These are phyloP conservation scores for Acanthamoeba lenticulata DNA, from an alignment of 208 protist species.

Conservation along the genomic window DNA sequence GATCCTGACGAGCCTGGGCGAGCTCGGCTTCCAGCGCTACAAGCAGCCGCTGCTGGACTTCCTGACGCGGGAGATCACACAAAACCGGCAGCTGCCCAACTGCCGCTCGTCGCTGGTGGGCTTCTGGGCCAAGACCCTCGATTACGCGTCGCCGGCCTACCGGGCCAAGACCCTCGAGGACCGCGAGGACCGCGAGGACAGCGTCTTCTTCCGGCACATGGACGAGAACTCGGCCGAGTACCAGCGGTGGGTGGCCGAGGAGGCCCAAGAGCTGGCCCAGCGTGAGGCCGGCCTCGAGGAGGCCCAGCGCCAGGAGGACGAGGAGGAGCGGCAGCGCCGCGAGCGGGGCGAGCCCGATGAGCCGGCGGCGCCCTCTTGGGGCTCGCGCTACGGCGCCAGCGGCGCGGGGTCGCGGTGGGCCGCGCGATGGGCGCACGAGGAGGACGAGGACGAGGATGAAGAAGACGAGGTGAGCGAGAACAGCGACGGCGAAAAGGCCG, in stretches of 20 bases:
- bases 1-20: conserved; percentile 68
- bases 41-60: conserved; percentile 64
- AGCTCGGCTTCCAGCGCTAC: conserved; percentile 69
- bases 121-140: conserved; percentile 49
- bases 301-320: background rate
- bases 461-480: background rate
- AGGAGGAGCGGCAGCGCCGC: background rate
- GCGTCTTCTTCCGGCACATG: conserved; percentile 65
- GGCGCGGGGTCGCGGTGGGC: background rate
- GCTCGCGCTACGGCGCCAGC: background rate
- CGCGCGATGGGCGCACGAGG: background rate
- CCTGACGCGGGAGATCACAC: conserved; percentile 49
- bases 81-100: conserved; percentile 18
- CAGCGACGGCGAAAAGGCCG: background rate
- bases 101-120: conserved; percentile 31
- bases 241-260: conserved; percentile 38
- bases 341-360: background rate
- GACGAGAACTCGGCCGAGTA: conserved; percentile 25
- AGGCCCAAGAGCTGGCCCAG: background rate
- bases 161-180: conserved; percentile 38
- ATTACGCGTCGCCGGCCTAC: conserved; percentile 19
- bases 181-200: conserved; percentile 48
- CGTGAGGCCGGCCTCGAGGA: conserved; percentile 21
- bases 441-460: background rate
- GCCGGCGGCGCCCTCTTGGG: background rate